A percentile compares a stretch with the other conserved stretches of the same genome.
Conservation (phyloP, 2,329 filamentous ascomycete species). For the Didymella pomorum region DNA sequence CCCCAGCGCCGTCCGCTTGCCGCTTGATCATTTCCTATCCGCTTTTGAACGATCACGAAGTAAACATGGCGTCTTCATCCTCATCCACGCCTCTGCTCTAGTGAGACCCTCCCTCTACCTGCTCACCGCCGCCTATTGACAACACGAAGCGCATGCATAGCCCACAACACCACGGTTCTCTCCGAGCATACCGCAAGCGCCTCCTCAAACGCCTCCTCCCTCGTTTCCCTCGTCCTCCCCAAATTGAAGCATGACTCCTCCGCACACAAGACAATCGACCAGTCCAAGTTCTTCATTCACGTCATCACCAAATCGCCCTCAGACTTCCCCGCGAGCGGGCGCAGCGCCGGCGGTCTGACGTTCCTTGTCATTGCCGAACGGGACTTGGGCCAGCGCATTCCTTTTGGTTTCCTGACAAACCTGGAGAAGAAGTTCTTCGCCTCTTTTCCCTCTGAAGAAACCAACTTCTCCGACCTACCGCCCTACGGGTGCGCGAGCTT, state of each 20-base stretch:
- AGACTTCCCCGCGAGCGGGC: conserved; percentile 61
- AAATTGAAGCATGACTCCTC: conserved; percentile 84
- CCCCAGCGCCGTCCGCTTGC: conserved; percentile 1
- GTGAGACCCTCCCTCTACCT: conserved; percentile 31
- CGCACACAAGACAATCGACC: conserved; percentile 93
- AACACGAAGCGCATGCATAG: conserved; percentile 80
- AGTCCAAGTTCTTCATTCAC: conserved; percentile 91
- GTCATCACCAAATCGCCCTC: conserved; percentile 88
- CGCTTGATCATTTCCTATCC: conserved; percentile 15
- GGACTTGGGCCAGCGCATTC: conserved; percentile 82
- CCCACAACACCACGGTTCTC: conserved; percentile 91
- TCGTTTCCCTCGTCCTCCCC: conserved; percentile 92
- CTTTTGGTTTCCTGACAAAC: conserved; percentile 91
- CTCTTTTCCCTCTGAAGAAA: conserved; percentile 69
- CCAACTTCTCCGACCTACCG: conserved; percentile 79
- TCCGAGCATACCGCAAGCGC: conserved; percentile 90
- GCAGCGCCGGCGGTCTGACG: conserved; percentile 80
- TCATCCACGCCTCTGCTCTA: conserved; percentile 52
- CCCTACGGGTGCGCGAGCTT: conserved; percentile 91
- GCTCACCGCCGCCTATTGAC: conserved; percentile 24
- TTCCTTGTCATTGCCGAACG: conserved; percentile 89
- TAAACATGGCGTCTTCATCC: conserved; percentile 51
- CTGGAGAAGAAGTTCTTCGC: conserved; percentile 87
- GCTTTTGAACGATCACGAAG: background rate
- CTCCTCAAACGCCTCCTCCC: conserved; percentile 80